Percentiles rank a stretch among this genome's conserved stretches.
Conservation (phyloP, 495 filamentous ascomycete species). For the Melanomma pulvis-pyrius region DNA sequence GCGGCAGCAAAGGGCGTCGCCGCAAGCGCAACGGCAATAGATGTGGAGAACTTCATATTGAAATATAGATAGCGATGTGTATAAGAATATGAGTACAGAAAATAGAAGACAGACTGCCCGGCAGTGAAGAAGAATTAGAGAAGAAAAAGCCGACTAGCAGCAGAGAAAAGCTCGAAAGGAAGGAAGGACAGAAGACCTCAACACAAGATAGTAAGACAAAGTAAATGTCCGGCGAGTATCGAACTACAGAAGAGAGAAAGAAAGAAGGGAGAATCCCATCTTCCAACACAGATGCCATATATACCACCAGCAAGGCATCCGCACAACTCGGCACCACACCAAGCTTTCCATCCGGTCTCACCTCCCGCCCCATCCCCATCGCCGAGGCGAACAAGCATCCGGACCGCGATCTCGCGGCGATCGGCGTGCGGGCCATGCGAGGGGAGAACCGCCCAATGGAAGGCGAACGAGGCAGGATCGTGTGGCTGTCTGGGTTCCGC, state of each 20-base stretch:
- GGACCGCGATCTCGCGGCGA: background rate
- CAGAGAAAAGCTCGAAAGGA: background rate
- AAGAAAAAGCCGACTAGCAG: slow-evolving; percentile 20
- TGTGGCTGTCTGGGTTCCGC: slow-evolving; percentile 13
- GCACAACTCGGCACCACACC: slow-evolving; percentile 1
- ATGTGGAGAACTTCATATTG: slow-evolving; percentile 14
- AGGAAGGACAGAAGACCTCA: slow-evolving; percentile 1
- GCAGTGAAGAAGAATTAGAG: slow-evolving; percentile 1
- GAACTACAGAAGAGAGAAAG: background rate
- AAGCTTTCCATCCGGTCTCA: slow-evolving; percentile 20
- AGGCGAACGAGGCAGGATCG: slow-evolving; percentile 2
- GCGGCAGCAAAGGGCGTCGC: slow-evolving; percentile 12
- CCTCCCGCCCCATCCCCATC: background rate
- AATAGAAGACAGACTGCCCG: background rate
- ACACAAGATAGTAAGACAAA: background rate
- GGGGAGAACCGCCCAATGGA: background rate
- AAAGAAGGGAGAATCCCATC: background rate
- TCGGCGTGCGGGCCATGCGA: background rate
- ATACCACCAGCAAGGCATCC: background rate
- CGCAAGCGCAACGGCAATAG: slow-evolving; percentile 12
- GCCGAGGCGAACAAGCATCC: background rate
- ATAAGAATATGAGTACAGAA: background rate
- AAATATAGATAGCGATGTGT: background rate
- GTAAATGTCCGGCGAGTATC: background rate
- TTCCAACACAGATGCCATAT: background rate